phyloP scores from a whole-genome alignment of 257 asterid species.

The Lantana camara region DNA sequence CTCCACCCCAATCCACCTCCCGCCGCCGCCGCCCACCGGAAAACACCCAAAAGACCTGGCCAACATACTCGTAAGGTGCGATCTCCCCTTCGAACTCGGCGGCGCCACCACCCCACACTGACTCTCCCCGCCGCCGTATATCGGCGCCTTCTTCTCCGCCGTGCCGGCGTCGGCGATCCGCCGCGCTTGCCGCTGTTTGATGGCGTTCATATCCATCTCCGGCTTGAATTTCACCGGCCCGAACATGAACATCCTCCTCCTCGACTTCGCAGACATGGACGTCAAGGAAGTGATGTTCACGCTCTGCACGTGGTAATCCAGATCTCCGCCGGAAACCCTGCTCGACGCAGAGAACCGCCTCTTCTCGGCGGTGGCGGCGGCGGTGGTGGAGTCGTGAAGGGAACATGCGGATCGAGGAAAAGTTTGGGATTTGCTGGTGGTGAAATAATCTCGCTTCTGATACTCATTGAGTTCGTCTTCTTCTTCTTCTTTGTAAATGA shows the following conservation, averaged over 20 bases:
- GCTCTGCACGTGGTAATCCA: constrained; percentile 40
- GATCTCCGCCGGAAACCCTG: constrained; percentile 19
- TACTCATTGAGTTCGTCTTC: constrained; percentile 35
- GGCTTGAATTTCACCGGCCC: constrained; percentile 77
- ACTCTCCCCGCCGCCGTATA: constrained; percentile 33
- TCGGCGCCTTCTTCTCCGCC: constrained; percentile 12
- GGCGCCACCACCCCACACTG: constrained; percentile 32
- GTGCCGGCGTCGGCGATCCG: constrained; percentile 21
- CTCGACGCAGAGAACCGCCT: constrained; percentile 21
- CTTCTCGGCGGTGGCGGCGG: neutral
- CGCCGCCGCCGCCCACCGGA: constrained; percentile 28
- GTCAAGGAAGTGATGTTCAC: constrained; percentile 65
- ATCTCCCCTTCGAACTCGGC: constrained; percentile 35
- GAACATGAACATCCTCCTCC: constrained; percentile 72
- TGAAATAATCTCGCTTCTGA: constrained; percentile 44
- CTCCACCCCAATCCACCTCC: constrained; percentile 18
- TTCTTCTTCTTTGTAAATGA: constrained; percentile 22
- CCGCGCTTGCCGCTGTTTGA: constrained; percentile 57
- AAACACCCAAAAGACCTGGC: constrained; percentile 52
- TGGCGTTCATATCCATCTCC: constrained; percentile 74
- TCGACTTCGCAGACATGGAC: constrained; percentile 69
- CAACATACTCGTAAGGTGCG: constrained; percentile 38
- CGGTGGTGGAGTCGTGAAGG: neutral
- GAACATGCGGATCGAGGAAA: neutral
- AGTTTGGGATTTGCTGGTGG: constrained; percentile 29